These are phyloP conservation scores for Trichoderma harzianum DNA, from an alignment of 2,329 filamentous ascomycete species.

Conservation along the genomic window DNA sequence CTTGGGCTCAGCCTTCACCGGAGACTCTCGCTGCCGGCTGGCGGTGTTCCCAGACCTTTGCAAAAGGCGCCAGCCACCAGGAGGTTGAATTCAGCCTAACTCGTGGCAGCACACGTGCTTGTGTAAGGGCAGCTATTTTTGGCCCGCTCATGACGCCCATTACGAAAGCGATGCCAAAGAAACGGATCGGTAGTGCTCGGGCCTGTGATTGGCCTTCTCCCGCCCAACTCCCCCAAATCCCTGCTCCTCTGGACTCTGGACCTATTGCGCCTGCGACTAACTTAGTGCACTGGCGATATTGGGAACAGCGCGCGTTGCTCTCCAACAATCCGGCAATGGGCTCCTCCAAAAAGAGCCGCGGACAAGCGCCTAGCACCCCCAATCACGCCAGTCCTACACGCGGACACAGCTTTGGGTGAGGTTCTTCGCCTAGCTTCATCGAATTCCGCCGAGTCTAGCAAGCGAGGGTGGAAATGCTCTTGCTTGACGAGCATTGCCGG, in stretches of 20 bases:
- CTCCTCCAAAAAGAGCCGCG: slow-evolving; percentile 15
- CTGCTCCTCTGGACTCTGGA: background rate
- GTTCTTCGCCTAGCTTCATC: background rate
- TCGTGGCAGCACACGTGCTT: slow-evolving; percentile 13
- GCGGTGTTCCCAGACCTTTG: slow-evolving; percentile 10
- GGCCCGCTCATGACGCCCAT: slow-evolving; percentile 9
- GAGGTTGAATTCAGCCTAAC: slow-evolving; percentile 16
- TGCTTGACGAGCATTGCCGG: background rate
- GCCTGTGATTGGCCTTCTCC: background rate
- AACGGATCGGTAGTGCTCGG: background rate
- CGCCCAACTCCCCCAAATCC: background rate
- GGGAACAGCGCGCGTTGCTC: background rate
- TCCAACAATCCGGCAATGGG: background rate
- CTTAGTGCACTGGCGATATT: background rate
- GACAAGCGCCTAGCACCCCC: slow-evolving; percentile 15
- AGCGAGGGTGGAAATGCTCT: slow-evolving; percentile 5
- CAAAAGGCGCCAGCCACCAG: slow-evolving; percentile 1
- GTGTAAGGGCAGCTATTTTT: slow-evolving; percentile 13
- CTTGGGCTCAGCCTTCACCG: slow-evolving; percentile 16
- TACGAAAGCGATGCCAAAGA: background rate
- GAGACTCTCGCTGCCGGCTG: slow-evolving; percentile 13
- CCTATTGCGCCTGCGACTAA: background rate
- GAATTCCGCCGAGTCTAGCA: slow-evolving; percentile 15
- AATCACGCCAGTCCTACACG: slow-evolving; percentile 3
- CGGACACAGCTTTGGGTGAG: background rate